These are phyloP conservation scores for Ceratocystis smalleyi DNA, from an alignment of 2,329 filamentous ascomycete genomes.

Conservation along the genomic window DNA sequence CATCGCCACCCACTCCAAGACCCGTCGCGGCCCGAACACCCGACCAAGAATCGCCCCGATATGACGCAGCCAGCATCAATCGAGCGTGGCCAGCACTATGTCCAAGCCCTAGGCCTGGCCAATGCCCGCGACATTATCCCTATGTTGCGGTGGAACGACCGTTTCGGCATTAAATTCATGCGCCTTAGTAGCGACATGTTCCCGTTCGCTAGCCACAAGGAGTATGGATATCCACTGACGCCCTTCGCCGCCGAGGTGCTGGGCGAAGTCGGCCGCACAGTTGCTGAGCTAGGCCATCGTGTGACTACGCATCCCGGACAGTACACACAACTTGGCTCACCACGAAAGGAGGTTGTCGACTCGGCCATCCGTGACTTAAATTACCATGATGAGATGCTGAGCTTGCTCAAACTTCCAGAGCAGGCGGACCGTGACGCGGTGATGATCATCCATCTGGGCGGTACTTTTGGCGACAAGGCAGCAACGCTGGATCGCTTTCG, in stretches of 20 bases:
- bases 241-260: slow-evolving; percentile 69
- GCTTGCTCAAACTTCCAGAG: slow-evolving; percentile 57
- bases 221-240: slow-evolving; percentile 71
- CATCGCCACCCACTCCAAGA: slow-evolving; percentile 70
- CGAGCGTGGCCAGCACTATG: slow-evolving; percentile 52
- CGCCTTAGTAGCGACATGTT: slow-evolving; percentile 93
- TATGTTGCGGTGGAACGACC: slow-evolving; percentile 83
- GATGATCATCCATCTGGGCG: slow-evolving; percentile 90
- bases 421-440: slow-evolving; percentile 75
- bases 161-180: slow-evolving; percentile 83
- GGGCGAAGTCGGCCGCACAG: slow-evolving; percentile 59
- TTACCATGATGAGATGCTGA: slow-evolving; percentile 76
- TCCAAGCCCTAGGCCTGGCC: slow-evolving; percentile 61
- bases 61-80: slow-evolving; percentile 51
- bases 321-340: slow-evolving; percentile 83
- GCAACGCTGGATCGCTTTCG: slow-evolving; percentile 67
- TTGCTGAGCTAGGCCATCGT: slow-evolving; percentile 64
- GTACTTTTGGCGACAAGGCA: slow-evolving; percentile 71
- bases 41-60: slow-evolving; percentile 76
- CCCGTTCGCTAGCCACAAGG: slow-evolving; percentile 77
- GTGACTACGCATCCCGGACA: slow-evolving; percentile 84
- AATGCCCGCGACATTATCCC: slow-evolving; percentile 74
- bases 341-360: slow-evolving; percentile 57
- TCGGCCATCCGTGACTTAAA: slow-evolving; percentile 67
- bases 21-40: slow-evolving; percentile 58